Percentiles rank a stretch among this genome's conserved stretches.
phyloP scores from a whole-genome alignment of 1,284 basidiomycete species.

The Pseudozyma hubeiensis region DNA sequence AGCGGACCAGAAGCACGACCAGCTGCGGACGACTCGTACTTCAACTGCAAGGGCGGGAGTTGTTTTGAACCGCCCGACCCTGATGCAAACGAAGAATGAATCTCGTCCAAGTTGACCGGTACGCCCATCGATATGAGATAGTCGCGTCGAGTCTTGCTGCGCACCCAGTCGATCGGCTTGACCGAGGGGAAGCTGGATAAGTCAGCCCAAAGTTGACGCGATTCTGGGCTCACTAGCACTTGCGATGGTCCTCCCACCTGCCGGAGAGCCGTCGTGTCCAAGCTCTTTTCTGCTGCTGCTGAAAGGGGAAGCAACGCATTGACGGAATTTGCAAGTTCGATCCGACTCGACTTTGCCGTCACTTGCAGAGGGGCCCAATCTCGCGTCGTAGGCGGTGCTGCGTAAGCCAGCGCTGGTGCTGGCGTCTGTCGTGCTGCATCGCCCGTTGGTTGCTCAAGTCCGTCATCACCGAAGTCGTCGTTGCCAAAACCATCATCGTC shows the following conservation, averaged over 20 bases:
- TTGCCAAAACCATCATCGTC: constrained; percentile 27
- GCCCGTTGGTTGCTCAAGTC: constrained; percentile 12
- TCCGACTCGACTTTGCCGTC: constrained; percentile 22
- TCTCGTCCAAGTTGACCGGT: constrained; percentile 66
- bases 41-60: constrained; percentile 59
- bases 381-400: constrained; percentile 16
- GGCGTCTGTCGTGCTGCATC: not conserved
- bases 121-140: constrained; percentile 65
- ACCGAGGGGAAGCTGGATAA: constrained; percentile 39
- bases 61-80: constrained; percentile 16
- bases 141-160: constrained; percentile 60
- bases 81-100: constrained; percentile 45
- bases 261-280: constrained; percentile 36
- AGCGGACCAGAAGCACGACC: constrained; percentile 5
- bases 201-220: constrained; percentile 41
- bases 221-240: constrained; percentile 45
- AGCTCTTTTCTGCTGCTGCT: constrained; percentile 26
- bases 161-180: constrained; percentile 61
- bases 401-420: not conserved
- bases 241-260: constrained; percentile 58
- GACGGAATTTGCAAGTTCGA: constrained; percentile 22
- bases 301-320: constrained; percentile 30
- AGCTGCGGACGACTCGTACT: constrained; percentile 33
- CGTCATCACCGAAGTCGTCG: constrained; percentile 28
- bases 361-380: constrained; percentile 34